Evolutionary conservation across 257 asterid species (phyloP), one percentile per base, ranked within the genome.

Genomic region (Solanum raphanifolium): DNA sequence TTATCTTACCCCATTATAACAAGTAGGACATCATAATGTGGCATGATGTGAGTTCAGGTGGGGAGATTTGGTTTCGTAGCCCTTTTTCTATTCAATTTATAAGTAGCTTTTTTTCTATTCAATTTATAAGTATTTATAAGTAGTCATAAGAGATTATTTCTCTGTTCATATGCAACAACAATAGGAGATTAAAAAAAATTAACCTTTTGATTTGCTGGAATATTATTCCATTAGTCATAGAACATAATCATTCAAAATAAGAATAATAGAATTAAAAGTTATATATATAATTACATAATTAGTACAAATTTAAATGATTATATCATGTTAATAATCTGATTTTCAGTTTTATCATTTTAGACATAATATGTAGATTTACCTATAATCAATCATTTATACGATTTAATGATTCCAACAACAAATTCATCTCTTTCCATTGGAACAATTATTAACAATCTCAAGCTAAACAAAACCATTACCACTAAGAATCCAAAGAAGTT

Each of bases 21-120:
- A 86, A 58, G 31, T 38, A 52, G 82, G 79, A 73, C 69, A 88
- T 81, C 88, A 75, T 86, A 81, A 88, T 90, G 84, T 90, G 87
- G 32, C 32, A 88, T 90, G 87, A 88, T 90, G 75, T 5, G 71
- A 79, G 60, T n/a, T 36, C 91, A 88, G 71, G 89, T 7, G 5
- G 66, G 66, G 5, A n/a, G 32, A 65, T 65, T n/a, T 65, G 7
- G 3, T 65, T 65, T 25, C 29, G 16, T 65, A 65, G 72, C 72
- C 7, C 32, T 62, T n/a, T 13, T 27, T 29, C 5, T 29, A 25
- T 68, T 68, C 21, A 29, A 68, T 29, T 68, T 27, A 6, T 27
- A 68, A 27, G 34, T 12, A 13, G 5, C n/a, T n/a, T n/a, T 62
- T n/a, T 13, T 27, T 29, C 5, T 29, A 25, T 68, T 68, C 21